Conservation (phyloP, 805 yeast species). For the Candida dendrica region DNA sequence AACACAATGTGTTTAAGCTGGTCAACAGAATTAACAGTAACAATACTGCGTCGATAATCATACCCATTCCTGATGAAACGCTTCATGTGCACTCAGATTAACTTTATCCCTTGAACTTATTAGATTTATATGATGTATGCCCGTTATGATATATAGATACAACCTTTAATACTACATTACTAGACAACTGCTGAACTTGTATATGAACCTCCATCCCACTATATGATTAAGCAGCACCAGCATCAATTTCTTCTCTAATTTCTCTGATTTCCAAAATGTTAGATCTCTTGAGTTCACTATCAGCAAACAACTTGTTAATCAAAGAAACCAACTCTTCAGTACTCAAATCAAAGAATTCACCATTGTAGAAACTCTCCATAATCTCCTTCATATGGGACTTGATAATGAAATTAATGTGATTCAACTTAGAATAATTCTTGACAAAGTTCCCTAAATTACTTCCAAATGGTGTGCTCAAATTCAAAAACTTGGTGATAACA, state of each 20-base stretch:
- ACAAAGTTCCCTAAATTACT: conserved; percentile 3
- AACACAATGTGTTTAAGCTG: not conserved
- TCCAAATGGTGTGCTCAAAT: conserved; percentile 9
- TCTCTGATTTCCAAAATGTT: conserved; percentile 33
- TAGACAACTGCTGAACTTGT: too few relatives aligned
- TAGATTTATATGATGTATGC: too few relatives aligned
- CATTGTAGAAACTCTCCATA: conserved; percentile 32
- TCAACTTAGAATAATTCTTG: conserved; percentile 14
- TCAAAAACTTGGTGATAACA: conserved; percentile 11
- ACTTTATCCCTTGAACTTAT: too few relatives aligned
- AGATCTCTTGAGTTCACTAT: conserved; percentile 26
- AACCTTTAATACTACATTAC: too few relatives aligned
- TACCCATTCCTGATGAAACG: not conserved
- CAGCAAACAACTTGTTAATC: conserved; percentile 33
- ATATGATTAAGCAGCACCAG: too few relatives aligned
- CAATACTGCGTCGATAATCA: not conserved
- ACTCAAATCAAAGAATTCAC: conserved; percentile 30
- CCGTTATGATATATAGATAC: too few relatives aligned
- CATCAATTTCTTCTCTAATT: conserved; percentile 32
- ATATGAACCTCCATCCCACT: too few relatives aligned
- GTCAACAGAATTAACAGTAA: not conserved
- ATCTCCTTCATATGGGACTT: conserved; percentile 32
- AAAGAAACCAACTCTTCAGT: conserved; percentile 30
- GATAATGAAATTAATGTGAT: conserved; percentile 15
- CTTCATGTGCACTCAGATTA: not conserved